Conservation (phyloP, 2,329 filamentous ascomycete species). For the Cordyceps militaris region DNA sequence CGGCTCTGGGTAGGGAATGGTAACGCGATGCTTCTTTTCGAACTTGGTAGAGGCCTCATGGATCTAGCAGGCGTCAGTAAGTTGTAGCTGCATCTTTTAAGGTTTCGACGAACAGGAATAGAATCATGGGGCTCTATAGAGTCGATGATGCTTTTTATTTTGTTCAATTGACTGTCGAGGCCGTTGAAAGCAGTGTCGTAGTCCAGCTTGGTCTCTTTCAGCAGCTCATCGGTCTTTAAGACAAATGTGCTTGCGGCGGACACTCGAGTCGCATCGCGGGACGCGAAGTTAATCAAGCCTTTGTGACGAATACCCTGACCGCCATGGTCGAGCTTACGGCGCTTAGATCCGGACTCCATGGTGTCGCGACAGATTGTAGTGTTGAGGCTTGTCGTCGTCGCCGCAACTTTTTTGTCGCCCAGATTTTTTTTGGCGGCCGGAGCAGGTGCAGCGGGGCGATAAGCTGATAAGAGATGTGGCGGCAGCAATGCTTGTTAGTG, state of each 20-base stretch:
- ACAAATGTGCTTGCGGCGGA: slow-evolving; percentile 49
- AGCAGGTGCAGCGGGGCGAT: slow-evolving; percentile 21
- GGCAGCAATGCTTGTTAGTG: too few relatives aligned
- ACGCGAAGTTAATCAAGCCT: slow-evolving; percentile 35
- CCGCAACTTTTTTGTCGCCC: background rate
- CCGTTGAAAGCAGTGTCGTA: slow-evolving; percentile 41
- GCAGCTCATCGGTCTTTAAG: slow-evolving; percentile 52
- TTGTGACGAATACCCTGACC: slow-evolving; percentile 27
- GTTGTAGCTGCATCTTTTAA: background rate
- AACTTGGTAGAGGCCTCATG: slow-evolving; percentile 59
- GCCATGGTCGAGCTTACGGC: slow-evolving; percentile 40
- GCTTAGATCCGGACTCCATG: slow-evolving; percentile 43
- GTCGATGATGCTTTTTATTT: slow-evolving; percentile 47
- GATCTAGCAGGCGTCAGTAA: slow-evolving; percentile 43
- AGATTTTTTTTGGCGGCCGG: slow-evolving; percentile 10
- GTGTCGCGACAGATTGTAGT: slow-evolving; percentile 13
- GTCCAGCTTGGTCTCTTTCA: slow-evolving; percentile 48
- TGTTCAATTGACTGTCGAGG: slow-evolving; percentile 43
- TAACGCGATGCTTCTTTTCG: slow-evolving; percentile 59
- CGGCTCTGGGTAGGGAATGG: slow-evolving; percentile 81
- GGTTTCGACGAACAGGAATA: slow-evolving; percentile 36
- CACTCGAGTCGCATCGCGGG: slow-evolving; percentile 31
- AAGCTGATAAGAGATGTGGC: slow-evolving; percentile 20
- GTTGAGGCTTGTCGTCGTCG: background rate
- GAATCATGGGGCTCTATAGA: slow-evolving; percentile 42